Conservation (phyloP, 768 basidiomycete genomes). For the Collybia sp. region DNA sequence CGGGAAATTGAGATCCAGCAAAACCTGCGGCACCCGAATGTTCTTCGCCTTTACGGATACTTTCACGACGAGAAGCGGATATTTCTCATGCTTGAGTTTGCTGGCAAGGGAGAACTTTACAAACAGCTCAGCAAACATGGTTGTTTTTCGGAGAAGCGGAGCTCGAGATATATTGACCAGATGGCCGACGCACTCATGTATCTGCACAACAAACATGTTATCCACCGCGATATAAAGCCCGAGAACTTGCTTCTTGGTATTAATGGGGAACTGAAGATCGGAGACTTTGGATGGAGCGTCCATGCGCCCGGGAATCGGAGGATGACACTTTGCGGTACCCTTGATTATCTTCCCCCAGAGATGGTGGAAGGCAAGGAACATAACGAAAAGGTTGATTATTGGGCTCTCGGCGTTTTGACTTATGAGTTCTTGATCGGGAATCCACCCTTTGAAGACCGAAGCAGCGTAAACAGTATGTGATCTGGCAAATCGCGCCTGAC, state of each 20-base stretch:
- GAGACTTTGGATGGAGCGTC: conserved; percentile 98
- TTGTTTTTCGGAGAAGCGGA: conserved; percentile 83
- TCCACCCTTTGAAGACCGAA: conserved; percentile 78
- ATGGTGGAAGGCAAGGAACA: conserved; percentile 96
- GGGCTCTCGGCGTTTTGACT: conserved; percentile 95
- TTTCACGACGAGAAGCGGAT: conserved; percentile 98
- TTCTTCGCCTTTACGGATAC: conserved; percentile 92
- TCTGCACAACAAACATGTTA: conserved; percentile 93
- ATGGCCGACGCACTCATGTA: conserved; percentile 96
- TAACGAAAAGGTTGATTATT: conserved; percentile 86
- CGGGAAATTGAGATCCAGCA: conserved; percentile 98
- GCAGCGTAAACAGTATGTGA: conserved; percentile 65
- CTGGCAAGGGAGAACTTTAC: conserved; percentile 95
- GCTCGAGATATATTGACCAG: conserved; percentile 89
- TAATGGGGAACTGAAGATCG: conserved; percentile 97
- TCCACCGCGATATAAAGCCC: conserved; percentile 98
- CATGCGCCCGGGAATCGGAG: conserved; percentile 91
- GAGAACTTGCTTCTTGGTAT: conserved; percentile 94
- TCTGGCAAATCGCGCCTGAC: neutral
- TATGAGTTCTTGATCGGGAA: conserved; percentile 91
- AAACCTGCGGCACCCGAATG: conserved; percentile 92
- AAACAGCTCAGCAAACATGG: conserved; percentile 88
- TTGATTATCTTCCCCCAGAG: conserved; percentile 97
- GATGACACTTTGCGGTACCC: conserved; percentile 89
- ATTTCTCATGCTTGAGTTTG: conserved; percentile 97